phyloP scores from a whole-genome alignment of 805 yeast species.

The Yarrowia phangngaensis region DNA sequence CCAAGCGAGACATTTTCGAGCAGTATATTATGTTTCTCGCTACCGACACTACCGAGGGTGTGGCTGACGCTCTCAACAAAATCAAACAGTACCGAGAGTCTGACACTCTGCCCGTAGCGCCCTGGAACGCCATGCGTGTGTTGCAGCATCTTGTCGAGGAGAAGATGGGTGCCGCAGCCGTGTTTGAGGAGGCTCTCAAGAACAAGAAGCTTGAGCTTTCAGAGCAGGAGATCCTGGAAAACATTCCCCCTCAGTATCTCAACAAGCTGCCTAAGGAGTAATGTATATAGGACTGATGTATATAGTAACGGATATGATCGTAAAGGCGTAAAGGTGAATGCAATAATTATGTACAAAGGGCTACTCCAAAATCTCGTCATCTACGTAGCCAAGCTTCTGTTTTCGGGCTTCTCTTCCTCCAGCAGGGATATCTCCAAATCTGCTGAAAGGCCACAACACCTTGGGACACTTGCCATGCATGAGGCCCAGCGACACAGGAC shows the following conservation, averaged over 20 bases:
- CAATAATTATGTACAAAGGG: neutral
- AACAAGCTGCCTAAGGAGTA: constrained; percentile 26
- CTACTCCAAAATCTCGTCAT: constrained; percentile 14
- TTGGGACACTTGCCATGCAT: constrained; percentile 70
- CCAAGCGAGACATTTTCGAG: constrained; percentile 42
- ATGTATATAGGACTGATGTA: constrained; percentile 24
- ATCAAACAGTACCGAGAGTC: constrained; percentile 48
- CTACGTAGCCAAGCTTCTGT: constrained; percentile 9
- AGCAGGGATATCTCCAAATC: constrained; percentile 49
- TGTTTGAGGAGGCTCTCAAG: constrained; percentile 25
- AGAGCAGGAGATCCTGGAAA: constrained; percentile 23
- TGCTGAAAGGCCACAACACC: constrained; percentile 65
- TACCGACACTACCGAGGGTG: constrained; percentile 44
- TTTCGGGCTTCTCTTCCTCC: constrained; percentile 54
- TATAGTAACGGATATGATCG: constrained; percentile 21
- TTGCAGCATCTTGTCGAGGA: constrained; percentile 27
- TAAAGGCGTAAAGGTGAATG: neutral
- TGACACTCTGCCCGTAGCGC: constrained; percentile 35
- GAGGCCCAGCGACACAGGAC: constrained; percentile 79
- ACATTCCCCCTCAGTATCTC: constrained; percentile 19
- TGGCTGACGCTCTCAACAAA: constrained; percentile 43
- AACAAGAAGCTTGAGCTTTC: constrained; percentile 15
- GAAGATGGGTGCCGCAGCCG: constrained; percentile 19
- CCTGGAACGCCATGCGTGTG: constrained; percentile 27
- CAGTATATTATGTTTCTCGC: constrained; percentile 49